Conservation (phyloP, 169 alveolate genomes). For the Amoebophrya sp. region DNA sequence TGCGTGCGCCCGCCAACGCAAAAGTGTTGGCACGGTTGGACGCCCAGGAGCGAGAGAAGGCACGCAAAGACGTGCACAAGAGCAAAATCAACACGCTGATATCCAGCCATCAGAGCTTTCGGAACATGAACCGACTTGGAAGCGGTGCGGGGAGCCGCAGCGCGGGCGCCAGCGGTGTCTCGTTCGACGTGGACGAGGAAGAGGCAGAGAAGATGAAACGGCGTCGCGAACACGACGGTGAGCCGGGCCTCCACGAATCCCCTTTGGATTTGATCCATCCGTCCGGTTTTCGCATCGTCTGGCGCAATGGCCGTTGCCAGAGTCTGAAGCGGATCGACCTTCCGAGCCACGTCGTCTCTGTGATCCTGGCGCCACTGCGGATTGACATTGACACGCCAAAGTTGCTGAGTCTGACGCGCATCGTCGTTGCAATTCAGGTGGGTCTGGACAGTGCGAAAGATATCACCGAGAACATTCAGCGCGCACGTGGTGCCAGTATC, state of each 20-base stretch:
- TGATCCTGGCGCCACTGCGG: neutral
- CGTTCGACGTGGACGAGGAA: too few species aligned
- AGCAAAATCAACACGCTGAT: too few species aligned
- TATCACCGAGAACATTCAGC: neutral
- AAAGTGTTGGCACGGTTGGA: too few species aligned
- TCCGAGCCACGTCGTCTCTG: neutral
- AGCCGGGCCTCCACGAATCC: neutral
- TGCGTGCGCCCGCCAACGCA: too few species aligned
- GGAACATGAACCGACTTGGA: too few species aligned
- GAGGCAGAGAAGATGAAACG: neutral
- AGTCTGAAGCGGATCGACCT: neutral
- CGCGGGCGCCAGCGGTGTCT: too few species aligned
- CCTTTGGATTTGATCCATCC: neutral
- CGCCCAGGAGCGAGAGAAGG: too few species aligned
- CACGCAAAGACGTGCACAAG: too few species aligned
- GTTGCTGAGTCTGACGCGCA: neutral
- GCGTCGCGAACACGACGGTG: neutral
- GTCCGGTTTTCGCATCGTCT: neutral
- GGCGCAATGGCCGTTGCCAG: neutral
- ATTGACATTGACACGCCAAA: neutral
- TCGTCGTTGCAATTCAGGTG: neutral
- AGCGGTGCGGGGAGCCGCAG: too few species aligned
- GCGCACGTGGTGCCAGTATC: too few species aligned
- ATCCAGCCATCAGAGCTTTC: too few species aligned
- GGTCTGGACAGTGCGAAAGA: neutral